These are phyloP conservation scores for Aureobasidium sp. DNA, from an alignment of 2,329 filamentous ascomycete genomes.

Conservation along the genomic window DNA sequence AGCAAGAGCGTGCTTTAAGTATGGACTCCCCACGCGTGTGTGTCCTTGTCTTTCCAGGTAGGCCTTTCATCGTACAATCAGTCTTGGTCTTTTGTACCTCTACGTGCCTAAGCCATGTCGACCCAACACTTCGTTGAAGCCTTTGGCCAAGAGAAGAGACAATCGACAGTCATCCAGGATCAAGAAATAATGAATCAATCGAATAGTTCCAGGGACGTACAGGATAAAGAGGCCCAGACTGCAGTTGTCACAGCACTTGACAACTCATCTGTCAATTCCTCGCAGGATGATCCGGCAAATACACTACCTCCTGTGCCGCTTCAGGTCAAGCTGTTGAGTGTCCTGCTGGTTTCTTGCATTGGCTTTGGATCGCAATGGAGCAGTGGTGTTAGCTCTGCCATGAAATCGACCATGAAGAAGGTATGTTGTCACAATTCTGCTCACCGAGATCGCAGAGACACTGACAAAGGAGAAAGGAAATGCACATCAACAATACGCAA, in stretches of 20 bases:
- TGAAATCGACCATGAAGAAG: conserved; percentile 55
- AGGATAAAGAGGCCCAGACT: conserved; percentile 1
- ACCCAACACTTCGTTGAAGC: background rate
- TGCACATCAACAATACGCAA: conserved; percentile 53
- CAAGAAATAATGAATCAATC: background rate
- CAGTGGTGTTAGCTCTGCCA: conserved; percentile 52
- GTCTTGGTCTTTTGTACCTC: background rate
- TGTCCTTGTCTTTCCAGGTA: background rate
- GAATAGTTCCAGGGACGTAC: background rate
- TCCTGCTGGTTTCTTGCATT: conserved; percentile 47
- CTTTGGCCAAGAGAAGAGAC: background rate
- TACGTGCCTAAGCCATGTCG: background rate
- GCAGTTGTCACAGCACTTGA: background rate
- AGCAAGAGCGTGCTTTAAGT: background rate
- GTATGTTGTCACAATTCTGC: conserved; percentile 25
- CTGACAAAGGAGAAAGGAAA: conserved; percentile 27
- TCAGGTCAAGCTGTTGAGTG: conserved; percentile 36
- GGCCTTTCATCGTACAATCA: background rate
- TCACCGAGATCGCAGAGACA: background rate
- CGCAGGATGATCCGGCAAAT: background rate
- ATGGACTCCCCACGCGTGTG: background rate
- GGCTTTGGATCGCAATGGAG: conserved; percentile 56
- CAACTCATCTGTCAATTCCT: background rate
- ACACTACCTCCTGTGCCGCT: conserved; percentile 16
- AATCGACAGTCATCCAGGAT: background rate